Conservation (phyloP, 441 rosid genomes). For the Aleurites moluccanus region DNA sequence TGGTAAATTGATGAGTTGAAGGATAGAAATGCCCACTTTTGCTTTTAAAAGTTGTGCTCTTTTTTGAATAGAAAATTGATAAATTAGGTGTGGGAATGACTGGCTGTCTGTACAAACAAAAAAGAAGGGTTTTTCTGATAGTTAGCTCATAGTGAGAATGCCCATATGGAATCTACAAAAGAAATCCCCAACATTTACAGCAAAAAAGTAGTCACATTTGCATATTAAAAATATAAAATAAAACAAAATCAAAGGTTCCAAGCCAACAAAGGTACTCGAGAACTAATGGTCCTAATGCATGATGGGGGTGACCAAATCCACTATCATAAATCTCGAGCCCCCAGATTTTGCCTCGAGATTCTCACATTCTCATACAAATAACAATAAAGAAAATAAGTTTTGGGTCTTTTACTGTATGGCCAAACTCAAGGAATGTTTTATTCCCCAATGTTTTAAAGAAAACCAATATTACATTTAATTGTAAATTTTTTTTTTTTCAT, state of each 20-base stretch:
- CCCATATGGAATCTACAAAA: constrained; percentile 37
- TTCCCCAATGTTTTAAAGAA: constrained; percentile 32
- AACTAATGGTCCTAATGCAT: constrained; percentile 14
- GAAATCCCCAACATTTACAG: constrained; percentile 27
- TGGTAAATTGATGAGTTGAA: neutral
- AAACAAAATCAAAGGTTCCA: neutral
- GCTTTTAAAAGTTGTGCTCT: constrained; percentile 39
- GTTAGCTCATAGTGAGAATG: constrained; percentile 32
- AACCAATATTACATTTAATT: no score
- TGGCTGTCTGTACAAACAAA: constrained; percentile 21
- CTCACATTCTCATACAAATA: constrained; percentile 43
- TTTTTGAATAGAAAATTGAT: constrained; percentile 22
- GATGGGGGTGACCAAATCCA: constrained; percentile 52
- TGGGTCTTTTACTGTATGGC: constrained; percentile 43
- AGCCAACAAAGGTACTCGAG: neutral
- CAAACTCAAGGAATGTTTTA: constrained; percentile 47
- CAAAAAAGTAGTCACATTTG: constrained; percentile 28
- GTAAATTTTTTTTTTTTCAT: neutral
- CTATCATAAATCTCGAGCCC: constrained; percentile 37
- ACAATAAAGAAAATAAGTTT: neutral
- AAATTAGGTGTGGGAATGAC: constrained; percentile 25
- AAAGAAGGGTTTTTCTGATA: constrained; percentile 3
- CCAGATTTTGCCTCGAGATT: constrained; percentile 40
- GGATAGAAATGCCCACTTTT: constrained; percentile 39
- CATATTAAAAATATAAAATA: neutral